Evolutionary conservation across 163 green algal species (phyloP).

Genomic region (Prototheca cutis): DNA sequence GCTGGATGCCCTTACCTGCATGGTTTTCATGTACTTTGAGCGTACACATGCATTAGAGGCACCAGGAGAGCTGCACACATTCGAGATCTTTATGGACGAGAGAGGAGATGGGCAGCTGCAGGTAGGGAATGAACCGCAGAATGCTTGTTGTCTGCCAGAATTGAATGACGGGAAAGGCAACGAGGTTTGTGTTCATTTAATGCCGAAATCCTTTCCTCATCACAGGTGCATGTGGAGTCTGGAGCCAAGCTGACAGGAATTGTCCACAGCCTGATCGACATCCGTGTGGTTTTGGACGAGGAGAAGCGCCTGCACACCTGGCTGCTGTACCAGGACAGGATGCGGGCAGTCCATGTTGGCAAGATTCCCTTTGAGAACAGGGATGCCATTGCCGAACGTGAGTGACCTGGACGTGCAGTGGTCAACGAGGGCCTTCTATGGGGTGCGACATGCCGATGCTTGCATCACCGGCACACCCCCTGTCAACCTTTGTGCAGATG

Average conservation of each 20-base stretch:
- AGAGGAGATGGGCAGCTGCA: conserved; percentile 7
- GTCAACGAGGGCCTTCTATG: too few relatives aligned
- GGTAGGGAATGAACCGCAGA: too few relatives aligned
- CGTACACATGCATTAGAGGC: not conserved
- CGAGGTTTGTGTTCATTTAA: not conserved
- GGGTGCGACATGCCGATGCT: too few relatives aligned
- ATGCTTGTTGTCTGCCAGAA: too few relatives aligned
- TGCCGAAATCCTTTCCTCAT: not conserved
- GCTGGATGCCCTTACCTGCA: conserved; percentile 17
- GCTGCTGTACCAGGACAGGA: not conserved
- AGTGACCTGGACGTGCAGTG: too few relatives aligned
- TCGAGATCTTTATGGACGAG: conserved; percentile 22
- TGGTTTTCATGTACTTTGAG: conserved; percentile 19
- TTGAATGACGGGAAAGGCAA: too few relatives aligned
- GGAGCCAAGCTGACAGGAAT: conserved; percentile 1
- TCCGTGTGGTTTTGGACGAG: not conserved
- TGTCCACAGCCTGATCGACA: conserved; percentile 7
- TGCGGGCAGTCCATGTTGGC: not conserved
- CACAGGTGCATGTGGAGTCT: conserved; percentile 10
- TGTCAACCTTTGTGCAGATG: too few relatives aligned
- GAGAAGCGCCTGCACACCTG: not conserved
- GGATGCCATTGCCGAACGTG: not conserved
- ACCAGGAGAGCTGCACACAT: conserved; percentile 9
- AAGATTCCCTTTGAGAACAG: not conserved
- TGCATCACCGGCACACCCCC: too few relatives aligned